These are phyloP conservation scores for Starmerella davenportii DNA, from an alignment of 805 yeast species.

Conservation along the genomic window DNA sequence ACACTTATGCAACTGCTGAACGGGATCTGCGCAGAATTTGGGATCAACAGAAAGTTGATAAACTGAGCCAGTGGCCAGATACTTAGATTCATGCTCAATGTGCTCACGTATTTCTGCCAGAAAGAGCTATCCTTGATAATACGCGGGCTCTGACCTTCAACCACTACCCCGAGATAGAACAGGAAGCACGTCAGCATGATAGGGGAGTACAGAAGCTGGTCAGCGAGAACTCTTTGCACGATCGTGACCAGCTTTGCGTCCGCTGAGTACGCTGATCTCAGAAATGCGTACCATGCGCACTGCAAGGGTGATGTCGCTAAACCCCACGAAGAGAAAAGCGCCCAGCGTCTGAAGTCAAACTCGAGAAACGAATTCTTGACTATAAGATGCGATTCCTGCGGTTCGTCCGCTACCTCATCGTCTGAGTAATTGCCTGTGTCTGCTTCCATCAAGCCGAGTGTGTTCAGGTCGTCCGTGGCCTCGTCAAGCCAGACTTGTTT, in stretches of 20 bases:
- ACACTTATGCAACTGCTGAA: slow-evolving; percentile 77
- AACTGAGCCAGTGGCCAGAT: slow-evolving; percentile 86
- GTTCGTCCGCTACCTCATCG: not conserved
- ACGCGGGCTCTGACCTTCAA: slow-evolving; percentile 53
- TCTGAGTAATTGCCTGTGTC: not conserved
- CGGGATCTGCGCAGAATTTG: slow-evolving; percentile 73
- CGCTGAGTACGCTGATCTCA: slow-evolving; percentile 58
- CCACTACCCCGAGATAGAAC: slow-evolving; percentile 61
- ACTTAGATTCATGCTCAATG: slow-evolving; percentile 57
- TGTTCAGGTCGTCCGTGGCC: slow-evolving; percentile 18
- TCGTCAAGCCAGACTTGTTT: slow-evolving; percentile 22
- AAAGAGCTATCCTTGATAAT: slow-evolving; percentile 48
- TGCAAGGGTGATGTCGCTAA: slow-evolving; percentile 64
- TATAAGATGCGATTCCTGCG: slow-evolving; percentile 7
- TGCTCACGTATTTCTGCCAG: slow-evolving; percentile 35
- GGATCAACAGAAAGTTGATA: slow-evolving; percentile 57
- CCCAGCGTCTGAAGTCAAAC: slow-evolving; percentile 52
- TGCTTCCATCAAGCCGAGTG: slow-evolving; percentile 14
- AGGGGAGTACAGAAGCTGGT: slow-evolving; percentile 82
- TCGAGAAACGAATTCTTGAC: slow-evolving; percentile 10
- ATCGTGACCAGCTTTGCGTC: slow-evolving; percentile 63
- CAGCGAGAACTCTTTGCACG: slow-evolving; percentile 70
- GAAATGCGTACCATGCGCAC: slow-evolving; percentile 72
- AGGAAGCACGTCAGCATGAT: slow-evolving; percentile 63
- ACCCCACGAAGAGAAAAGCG: slow-evolving; percentile 80